These are phyloP conservation scores for Scheffersomyces quercinus DNA, from an alignment of 1,139 yeast genomes.

Conservation along the genomic window DNA sequence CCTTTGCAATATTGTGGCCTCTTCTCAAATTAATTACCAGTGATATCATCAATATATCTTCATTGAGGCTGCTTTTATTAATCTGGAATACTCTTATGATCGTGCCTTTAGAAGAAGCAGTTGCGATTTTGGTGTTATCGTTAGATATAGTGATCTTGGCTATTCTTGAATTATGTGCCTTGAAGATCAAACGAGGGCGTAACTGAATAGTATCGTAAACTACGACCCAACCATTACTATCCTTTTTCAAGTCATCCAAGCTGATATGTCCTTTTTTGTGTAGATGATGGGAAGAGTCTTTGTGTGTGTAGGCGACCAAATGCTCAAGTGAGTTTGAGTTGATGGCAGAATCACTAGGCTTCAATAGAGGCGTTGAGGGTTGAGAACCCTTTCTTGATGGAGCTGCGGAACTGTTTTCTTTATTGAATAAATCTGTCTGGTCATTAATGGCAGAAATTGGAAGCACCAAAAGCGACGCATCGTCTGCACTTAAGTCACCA, in stretches of 20 bases:
- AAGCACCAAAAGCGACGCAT: slow-evolving; percentile 47
- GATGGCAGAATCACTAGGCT: slow-evolving; percentile 21
- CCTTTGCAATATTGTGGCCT: slow-evolving; percentile 63
- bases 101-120: slow-evolving; percentile 74
- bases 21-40: slow-evolving; percentile 60
- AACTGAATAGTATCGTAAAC: slow-evolving; percentile 62
- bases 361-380: slow-evolving; percentile 11
- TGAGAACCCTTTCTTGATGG: slow-evolving; percentile 5
- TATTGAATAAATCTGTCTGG: slow-evolving; percentile 32
- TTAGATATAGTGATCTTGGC: slow-evolving; percentile 50
- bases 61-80: slow-evolving; percentile 9
- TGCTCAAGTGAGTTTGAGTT: slow-evolving; percentile 9
- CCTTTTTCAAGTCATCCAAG: slow-evolving; percentile 25
- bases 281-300: slow-evolving; percentile 10
- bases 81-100: slow-evolving; percentile 54
- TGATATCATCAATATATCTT: slow-evolving; percentile 21
- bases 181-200: slow-evolving; percentile 55
- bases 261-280: slow-evolving; percentile 16
- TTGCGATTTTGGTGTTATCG: slow-evolving; percentile 57
- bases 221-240: slow-evolving; percentile 44
- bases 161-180: slow-evolving; percentile 57
- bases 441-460: slow-evolving; percentile 30
- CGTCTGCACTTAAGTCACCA: slow-evolving; percentile 53
- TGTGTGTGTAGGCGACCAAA: slow-evolving; percentile 23
- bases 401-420: slow-evolving; percentile 7